These are phyloP conservation scores for Desmodesmus armatus DNA, from an alignment of 139 green algal species.

Conservation along the genomic window DNA sequence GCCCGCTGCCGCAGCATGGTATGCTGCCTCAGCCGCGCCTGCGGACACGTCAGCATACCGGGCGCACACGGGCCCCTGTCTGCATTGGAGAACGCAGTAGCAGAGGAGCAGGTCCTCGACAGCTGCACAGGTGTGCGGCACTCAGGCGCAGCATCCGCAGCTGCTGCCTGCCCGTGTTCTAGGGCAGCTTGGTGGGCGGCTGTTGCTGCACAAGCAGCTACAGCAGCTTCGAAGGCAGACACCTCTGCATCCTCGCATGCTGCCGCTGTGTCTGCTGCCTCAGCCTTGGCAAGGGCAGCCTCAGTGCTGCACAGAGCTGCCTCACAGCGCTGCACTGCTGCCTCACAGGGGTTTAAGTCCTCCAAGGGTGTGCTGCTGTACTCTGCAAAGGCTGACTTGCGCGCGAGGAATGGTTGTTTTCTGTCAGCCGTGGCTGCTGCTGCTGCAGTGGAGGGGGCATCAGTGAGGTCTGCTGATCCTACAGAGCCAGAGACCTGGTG, in stretches of 20 bases:
- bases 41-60: not conserved
- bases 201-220: not conserved
- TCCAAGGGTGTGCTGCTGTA: too few species aligned
- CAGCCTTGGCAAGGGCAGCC: too few species aligned
- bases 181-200: not conserved
- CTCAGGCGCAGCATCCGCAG: slow-evolving; percentile 2
- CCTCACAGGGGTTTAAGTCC: too few species aligned
- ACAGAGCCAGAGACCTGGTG: too few species aligned
- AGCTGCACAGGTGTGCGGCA: not conserved
- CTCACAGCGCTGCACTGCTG: too few species aligned
- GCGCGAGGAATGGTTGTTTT: not conserved
- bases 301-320: too few species aligned
- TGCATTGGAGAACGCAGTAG: not conserved
- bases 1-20: not conserved
- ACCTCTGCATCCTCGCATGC: not conserved
- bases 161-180: slow-evolving; percentile 3
- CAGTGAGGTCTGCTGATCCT: not conserved
- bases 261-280: not conserved
- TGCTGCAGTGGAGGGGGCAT: not conserved
- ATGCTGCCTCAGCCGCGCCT: not conserved
- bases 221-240: not conserved
- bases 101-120: not conserved
- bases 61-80: not conserved
- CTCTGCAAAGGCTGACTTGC: not conserved
- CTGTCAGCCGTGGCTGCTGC: not conserved